Evolutionary conservation across 1,139 yeast genomes (phyloP).

Genomic region (Hanseniaspora sp.): DNA sequence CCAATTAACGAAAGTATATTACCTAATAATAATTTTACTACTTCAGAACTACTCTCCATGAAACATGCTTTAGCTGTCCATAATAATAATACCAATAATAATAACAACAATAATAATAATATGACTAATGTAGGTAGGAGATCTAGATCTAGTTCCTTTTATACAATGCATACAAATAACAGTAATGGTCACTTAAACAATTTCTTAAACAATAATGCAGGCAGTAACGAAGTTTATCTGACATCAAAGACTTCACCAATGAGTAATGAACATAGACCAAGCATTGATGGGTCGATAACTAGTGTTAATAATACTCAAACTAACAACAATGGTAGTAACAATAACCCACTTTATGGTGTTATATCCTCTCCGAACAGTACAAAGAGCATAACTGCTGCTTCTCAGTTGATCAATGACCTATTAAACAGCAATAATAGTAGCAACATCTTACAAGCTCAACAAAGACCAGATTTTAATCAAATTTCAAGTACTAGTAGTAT

Average conservation of each 20-base stretch:
- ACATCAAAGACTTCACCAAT: not conserved
- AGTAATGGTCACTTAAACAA: conserved; percentile 1
- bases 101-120: conserved; percentile 16
- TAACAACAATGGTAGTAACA: not conserved
- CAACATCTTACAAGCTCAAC: conserved; percentile 12
- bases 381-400: conserved; percentile 12
- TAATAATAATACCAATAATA: conserved; percentile 14
- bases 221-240: not conserved
- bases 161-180: conserved; percentile 1
- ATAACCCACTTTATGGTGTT: conserved; percentile 2
- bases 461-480: not conserved
- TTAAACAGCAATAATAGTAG: not conserved
- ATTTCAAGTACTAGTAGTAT: not conserved
- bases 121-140: conserved; percentile 6
- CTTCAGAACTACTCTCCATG: conserved; percentile 11
- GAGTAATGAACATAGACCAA: not conserved
- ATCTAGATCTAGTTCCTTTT: conserved; percentile 15
- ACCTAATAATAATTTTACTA: conserved; percentile 12
- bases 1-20: not conserved
- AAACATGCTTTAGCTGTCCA: conserved; percentile 14
- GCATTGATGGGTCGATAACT: not conserved
- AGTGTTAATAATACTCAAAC: not conserved
- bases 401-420: conserved; percentile 5
- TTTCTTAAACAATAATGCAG: not conserved
- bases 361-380: conserved; percentile 14